Evolutionary conservation across 257 asterid species (phyloP), one percentile per base, ranked within the genome.

Genomic region (Euphrasia confusa): DNA sequence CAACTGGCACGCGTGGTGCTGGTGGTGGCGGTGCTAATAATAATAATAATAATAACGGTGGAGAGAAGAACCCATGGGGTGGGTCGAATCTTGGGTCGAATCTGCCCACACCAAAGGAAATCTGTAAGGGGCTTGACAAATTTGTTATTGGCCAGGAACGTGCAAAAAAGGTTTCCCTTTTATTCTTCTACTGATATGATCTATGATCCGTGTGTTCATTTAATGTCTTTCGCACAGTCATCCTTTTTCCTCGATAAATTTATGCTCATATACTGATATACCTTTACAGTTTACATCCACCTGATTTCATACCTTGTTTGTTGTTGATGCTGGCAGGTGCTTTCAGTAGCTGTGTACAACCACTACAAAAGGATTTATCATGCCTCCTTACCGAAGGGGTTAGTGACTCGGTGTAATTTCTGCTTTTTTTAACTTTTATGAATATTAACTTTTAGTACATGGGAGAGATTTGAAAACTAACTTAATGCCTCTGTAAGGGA

Each of bases 141-240:
- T 92, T 84, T 71, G 97, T 92, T 63, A 86, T 92, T 21, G 98
- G 98, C 72, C 98, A 92, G 78, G 82, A 84, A 35, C 92, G 84
- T 5, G 95, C 98, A 65, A 92, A 92, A 75, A 92, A 92, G 98
- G 98, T 92, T 28, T 18, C 27, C 5, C 45, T 50, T 42, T 58
- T 53, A 3, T 58, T 55, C 54, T 48, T 7, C 69, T 58, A 11
- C 10, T 68, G 14, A 65, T 24, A 7, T 40, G 49, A 64, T 49
- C 54, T 44, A 37, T 47, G 68, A 66, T 54, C 61, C 70, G 53
- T 70, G 37, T 45, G 60, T 60, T 39, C 75, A 67, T 68, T 56
- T 69, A 50, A 58, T 58, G 27, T 50, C 49, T 37, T 42, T 42
- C 37, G 4, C 64, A 37, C 62, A 39, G 40, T 48, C 54, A 32